Evolutionary conservation across 1,284 basidiomycete species (phyloP).

Genomic region (Afroboletus lepidellus): DNA sequence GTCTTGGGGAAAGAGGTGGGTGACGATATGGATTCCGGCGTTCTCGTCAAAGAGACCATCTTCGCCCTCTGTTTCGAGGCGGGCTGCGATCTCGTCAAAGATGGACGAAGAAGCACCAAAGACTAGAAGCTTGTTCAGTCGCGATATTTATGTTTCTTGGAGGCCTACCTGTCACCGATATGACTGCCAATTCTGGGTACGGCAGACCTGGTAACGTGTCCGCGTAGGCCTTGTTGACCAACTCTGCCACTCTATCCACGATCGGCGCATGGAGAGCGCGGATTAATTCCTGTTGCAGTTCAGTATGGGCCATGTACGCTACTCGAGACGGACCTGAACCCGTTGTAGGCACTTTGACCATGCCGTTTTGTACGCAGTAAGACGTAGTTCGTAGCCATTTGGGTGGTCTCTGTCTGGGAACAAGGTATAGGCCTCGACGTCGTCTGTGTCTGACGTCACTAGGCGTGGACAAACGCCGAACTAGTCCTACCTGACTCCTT

Average conservation of each 20-base stretch:
- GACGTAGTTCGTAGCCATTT: conserved; percentile 42
- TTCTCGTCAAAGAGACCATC: conserved; percentile 32
- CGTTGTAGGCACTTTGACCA: conserved; percentile 50
- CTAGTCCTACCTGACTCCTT: conserved; percentile 27
- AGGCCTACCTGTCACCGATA: conserved; percentile 53
- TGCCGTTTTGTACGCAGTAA: conserved; percentile 46
- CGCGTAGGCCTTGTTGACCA: conserved; percentile 41
- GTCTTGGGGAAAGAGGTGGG: conserved; percentile 57
- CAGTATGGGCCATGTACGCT: not conserved
- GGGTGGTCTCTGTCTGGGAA: conserved; percentile 39
- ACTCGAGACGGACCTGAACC: conserved; percentile 41
- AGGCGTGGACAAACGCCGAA: not conserved
- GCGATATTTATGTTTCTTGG: not conserved
- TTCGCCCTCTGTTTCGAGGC: conserved; percentile 32
- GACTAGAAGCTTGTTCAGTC: conserved; percentile 24
- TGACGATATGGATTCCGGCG: conserved; percentile 32
- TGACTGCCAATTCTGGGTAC: conserved; percentile 51
- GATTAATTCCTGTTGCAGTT: conserved; percentile 40
- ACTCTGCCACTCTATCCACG: conserved; percentile 39
- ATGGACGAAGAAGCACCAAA: conserved; percentile 39
- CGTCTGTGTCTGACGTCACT: conserved; percentile 15
- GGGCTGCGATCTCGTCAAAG: conserved; percentile 43
- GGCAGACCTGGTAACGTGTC: conserved; percentile 47
- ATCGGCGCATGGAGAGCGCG: conserved; percentile 44
- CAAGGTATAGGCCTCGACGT: conserved; percentile 17